phyloP scores from a whole-genome alignment of 495 filamentous ascomycete species.

The Annulohypoxylon maeteangense region DNA sequence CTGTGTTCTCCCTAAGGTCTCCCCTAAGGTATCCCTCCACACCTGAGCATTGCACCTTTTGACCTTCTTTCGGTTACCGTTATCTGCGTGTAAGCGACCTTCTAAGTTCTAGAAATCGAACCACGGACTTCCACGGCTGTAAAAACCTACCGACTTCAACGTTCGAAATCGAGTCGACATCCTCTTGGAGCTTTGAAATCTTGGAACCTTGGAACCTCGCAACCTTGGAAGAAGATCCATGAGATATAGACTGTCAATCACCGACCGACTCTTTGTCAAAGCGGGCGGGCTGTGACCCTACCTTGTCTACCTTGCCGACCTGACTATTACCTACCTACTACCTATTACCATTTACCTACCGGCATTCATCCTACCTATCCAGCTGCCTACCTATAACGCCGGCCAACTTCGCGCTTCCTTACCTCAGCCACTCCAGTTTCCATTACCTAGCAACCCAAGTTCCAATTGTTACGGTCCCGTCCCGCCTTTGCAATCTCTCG shows the following conservation, averaged over 20 bases:
- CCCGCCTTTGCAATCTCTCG: conserved; percentile 26
- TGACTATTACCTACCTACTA: background rate
- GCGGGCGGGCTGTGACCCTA: conserved; percentile 22
- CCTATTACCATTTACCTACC: no score
- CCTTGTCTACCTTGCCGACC: background rate
- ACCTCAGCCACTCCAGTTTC: conserved; percentile 40
- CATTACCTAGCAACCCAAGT: conserved; percentile 26
- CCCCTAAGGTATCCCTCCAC: no score
- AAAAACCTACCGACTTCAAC: conserved; percentile 31
- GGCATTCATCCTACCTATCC: background rate
- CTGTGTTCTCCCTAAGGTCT: no score
- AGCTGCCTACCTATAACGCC: conserved; percentile 13
- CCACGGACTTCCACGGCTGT: conserved; percentile 19
- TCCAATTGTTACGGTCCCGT: conserved; percentile 29
- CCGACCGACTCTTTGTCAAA: conserved; percentile 18
- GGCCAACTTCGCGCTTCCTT: conserved; percentile 26
- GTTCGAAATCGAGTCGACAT: background rate
- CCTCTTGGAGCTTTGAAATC: background rate
- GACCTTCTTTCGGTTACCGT: conserved; percentile 23
- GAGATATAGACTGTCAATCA: background rate
- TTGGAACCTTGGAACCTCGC: background rate
- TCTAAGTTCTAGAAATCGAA: conserved; percentile 7
- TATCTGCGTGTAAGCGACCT: conserved; percentile 7
- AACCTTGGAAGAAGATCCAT: background rate
- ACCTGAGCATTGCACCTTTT: conserved; percentile 8